phyloP scores from a whole-genome alignment of 116 monocot species.

The Papilionanthe hybrid region DNA sequence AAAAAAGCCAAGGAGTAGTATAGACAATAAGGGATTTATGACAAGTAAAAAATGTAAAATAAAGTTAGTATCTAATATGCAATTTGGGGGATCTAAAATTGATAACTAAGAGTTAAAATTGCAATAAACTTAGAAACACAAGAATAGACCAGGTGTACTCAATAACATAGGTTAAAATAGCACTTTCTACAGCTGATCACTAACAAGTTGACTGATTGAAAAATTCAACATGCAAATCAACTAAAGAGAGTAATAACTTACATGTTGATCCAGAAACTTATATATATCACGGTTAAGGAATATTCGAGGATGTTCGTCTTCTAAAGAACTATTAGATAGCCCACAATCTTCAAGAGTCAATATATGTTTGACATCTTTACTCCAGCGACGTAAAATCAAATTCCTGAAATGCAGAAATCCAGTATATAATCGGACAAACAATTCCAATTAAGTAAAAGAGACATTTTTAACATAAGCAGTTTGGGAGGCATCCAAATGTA shows the following conservation, averaged over 20 bases:
- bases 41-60: neutral
- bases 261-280: constrained; percentile 74
- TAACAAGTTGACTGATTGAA: neutral
- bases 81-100: neutral
- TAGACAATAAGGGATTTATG: neutral
- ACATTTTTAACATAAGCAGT: neutral
- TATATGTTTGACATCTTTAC: constrained; percentile 74
- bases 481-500: neutral
- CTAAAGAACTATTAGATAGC: constrained; percentile 26
- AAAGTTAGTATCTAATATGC: neutral
- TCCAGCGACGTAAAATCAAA: constrained; percentile 78
- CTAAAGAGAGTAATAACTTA: constrained; percentile 40
- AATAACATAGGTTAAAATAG: neutral
- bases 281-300: constrained; percentile 69
- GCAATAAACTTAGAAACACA: neutral
- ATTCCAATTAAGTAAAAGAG: constrained; percentile 1
- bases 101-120: neutral
- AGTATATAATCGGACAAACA: neutral
- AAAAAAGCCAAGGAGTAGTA: neutral
- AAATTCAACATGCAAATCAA: neutral
- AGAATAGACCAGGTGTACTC: neutral
- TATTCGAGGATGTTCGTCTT: constrained; percentile 45
- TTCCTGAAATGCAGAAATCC: constrained; percentile 55
- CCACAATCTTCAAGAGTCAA: constrained; percentile 68
- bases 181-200: neutral